Base-by-base conservation (phyloP, 1,139 yeast species). In the Hansenula anomala region DNA sequence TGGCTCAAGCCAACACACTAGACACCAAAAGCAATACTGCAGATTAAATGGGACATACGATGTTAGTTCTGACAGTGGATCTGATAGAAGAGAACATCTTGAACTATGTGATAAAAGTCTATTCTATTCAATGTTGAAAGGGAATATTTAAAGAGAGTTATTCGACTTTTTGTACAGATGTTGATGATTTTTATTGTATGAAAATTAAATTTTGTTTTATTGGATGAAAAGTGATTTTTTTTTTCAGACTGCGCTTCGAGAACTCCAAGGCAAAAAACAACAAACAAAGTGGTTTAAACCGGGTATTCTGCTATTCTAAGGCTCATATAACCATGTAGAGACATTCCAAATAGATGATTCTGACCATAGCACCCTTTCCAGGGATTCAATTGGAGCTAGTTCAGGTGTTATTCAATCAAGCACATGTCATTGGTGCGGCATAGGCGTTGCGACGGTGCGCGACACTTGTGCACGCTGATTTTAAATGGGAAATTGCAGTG, bases 51-150 rank as follows among this genome's bases (percentile, higher is more conserved):
- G n/a, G 18, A 53, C 58, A 37, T 49, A 54, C 58, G 37, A 54
- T 50, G 48, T 54, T 54, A 45, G 49, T 47, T 47, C 52, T 54
- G 42, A 54, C 54, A 50, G 58, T 47, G 44, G 54, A 49, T 54
- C 58, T 54, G 47, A 54, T 29, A 36, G 58, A 50, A 40, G 56
- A 51, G 51, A 54, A 54, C 58, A 54, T 54, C 37, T 35, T 39
- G 19, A 24, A 17, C 14, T 32, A 13, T 12, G 7, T 32, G 34
- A 17, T n/a, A 9, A 24, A 26, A 32, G 34, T 19, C 34, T 32
- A 32, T 23, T 24, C 27, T 32, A 24, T 32, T 32, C 34, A 32
- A 24, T 15, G 27, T 15, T 23, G 15, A 13, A 13, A 23, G 13
- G 25, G 20, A 12, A 9, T 28, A n/a, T 11, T 5, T n/a, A 12